Evolutionary conservation across 2,329 filamentous ascomycete species (phyloP).

Genomic region (Tolypocladium cylindrosporum): DNA sequence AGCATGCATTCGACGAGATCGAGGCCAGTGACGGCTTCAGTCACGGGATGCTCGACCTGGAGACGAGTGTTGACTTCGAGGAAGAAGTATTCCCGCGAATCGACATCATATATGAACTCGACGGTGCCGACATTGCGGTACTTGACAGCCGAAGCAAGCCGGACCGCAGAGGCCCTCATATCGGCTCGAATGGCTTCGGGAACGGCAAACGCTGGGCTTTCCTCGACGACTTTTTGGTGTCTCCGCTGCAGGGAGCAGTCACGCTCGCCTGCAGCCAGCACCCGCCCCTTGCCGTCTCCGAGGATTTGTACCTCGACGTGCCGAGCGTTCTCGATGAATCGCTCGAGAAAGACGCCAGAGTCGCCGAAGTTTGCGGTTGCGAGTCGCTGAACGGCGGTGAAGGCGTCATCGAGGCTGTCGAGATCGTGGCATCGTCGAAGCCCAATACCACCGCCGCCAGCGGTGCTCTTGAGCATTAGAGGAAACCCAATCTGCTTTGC

Average conservation of each 20-base stretch:
- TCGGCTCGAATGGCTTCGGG: constrained; percentile 14
- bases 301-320: constrained; percentile 42
- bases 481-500: constrained; percentile 23
- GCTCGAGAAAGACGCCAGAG: constrained; percentile 29
- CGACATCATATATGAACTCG: constrained; percentile 32
- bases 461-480: constrained; percentile 37
- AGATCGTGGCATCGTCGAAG: constrained; percentile 25
- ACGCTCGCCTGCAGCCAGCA: constrained; percentile 31
- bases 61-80: constrained; percentile 38
- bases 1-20: constrained; percentile 55
- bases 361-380: constrained; percentile 32
- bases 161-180: constrained; percentile 27
- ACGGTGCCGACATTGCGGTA: constrained; percentile 34
- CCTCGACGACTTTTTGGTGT: constrained; percentile 42
- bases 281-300: constrained; percentile 31
- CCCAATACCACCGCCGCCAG: constrained; percentile 36
- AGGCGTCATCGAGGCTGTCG: constrained; percentile 17
- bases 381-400: constrained; percentile 26
- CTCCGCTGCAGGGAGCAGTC: constrained; percentile 41
- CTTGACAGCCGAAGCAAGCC: constrained; percentile 22
- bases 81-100: constrained; percentile 30
- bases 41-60: constrained; percentile 42
- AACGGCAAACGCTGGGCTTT: constrained; percentile 28
- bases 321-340: constrained; percentile 27
- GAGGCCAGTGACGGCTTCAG: constrained; percentile 65